Base-by-base conservation (phyloP, 2,329 filamentous ascomycete genomes). In the Aspergillus fumigatus region DNA sequence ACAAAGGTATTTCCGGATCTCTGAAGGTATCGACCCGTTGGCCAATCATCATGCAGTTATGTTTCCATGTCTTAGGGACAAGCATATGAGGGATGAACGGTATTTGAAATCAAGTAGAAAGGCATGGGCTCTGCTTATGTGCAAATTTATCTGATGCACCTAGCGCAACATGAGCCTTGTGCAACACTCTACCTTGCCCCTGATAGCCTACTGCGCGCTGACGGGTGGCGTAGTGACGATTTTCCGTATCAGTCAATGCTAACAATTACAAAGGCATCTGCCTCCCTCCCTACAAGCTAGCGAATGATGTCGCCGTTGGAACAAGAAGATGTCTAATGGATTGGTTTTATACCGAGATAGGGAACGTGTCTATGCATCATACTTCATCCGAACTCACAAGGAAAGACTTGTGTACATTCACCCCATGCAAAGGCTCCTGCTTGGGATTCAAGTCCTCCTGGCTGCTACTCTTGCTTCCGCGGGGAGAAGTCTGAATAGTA, bases 401-500 rank as follows among this genome's bases (percentile, higher is more conserved):
- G 41, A 73, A 72, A 5, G 69, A 67, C 56, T 70, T 73, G 40
- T 73, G 70, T 25, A 72, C 67, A 61, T 67, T 72, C 32, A 73
- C 70, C 1, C 68, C 70, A 11, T 62, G 60, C 27, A 64, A 62
- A 1, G 66, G 59, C 7, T 59, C 43, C 23, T 61, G 59, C 19
- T 59, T 64, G 7, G 70, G 69, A 56, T 72, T 68, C 29, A 72
- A 56, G 45, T 70, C 62, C 56, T 72, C 70, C 56, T 72, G 70
- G 48, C 70, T 72, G 56, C 69, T 72, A 21, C 63, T 63, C 25
- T 58, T 64, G 53, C 69, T 70, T 8, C 57, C 64, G 7, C 54
- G 59, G 21, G 65, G 62, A 14, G 11, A 35, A 35, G 67, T 68
- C 35, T 66, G 66, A 9, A 72, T 57, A 1, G 69, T 71, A 4